Base-by-base conservation (phyloP, 495 filamentous ascomycete species). In the Tuber indicum region DNA sequence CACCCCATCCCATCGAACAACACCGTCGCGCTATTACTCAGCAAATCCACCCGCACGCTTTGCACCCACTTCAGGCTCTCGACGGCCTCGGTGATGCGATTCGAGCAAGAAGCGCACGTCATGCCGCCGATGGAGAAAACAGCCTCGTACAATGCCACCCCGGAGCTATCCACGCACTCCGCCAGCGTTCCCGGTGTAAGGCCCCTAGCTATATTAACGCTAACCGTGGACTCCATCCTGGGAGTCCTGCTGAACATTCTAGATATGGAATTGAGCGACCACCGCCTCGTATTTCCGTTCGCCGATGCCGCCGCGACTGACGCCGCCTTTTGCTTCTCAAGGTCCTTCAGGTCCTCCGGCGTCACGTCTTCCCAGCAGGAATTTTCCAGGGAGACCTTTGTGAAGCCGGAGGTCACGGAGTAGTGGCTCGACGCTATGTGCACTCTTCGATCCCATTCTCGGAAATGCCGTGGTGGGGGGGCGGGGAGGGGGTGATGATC, bases 51-150 rank as follows among this genome's bases (percentile, higher is more conserved):
- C 9, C 87, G 86, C 43, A 90, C 88, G 47, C 88, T 86, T 45
- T 86, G 86, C 32, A 96, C 85, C 86, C 90, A 96, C 19, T 87
- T 79, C 46, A 88, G 85, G 74, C 89, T 87, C 74, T 91, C 86
- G 46, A 96, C 77, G 9, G 88, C 89, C 43, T 88, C 83, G 21
- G 88, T 91, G 77, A 96, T 88, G 71, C 85, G 85, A 49, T 88
- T 89, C 19, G 89, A 87, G 82, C 93, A 97, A 6, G 91, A 87
- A 23, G 90, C 89, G 82, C 93, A 97, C 3, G 91, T 94, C 92
- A 97, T 94, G 21, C 92, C 92, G 23, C 87, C 89, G 72, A 97
- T 90, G 9, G 91, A 88, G 76, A 93, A 86, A 2, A 90, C 89
- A 6, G 88, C 91, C 75, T 42, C 3, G 36, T 72, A 72, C 26